Percentiles rank a stretch among this genome's conserved stretches.
Evolutionary conservation across 2,329 filamentous ascomycete genomes (phyloP).

Genomic region (Beauveria sp.): DNA sequence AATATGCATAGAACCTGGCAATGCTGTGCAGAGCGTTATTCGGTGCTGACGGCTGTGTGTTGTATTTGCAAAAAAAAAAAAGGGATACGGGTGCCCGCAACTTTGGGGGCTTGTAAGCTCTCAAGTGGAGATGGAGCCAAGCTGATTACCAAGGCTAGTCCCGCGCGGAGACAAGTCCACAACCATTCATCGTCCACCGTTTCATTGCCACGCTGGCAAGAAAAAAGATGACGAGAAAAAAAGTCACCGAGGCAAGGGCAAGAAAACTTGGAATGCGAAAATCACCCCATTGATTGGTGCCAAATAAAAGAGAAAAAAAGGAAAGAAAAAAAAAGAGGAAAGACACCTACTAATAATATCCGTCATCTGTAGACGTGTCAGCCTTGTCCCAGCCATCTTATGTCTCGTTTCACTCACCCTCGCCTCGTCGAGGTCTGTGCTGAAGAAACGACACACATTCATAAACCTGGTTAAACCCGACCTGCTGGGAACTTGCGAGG

Average conservation of each 20-base stretch:
- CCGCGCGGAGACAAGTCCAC: background rate
- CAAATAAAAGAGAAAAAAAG: background rate
- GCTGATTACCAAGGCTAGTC: no score
- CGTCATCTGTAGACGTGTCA: background rate
- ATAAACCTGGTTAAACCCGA: background rate
- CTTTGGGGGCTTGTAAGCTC: no score
- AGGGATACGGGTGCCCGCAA: no score
- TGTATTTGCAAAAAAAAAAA: no score
- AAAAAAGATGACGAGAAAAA: no score
- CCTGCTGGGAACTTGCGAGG: background rate
- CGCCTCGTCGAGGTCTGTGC: background rate
- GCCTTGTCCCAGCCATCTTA: background rate
- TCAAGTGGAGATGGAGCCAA: no score
- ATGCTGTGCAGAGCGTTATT: no score
- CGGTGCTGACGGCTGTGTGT: no score
- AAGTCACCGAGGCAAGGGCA: no score
- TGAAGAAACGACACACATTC: background rate
- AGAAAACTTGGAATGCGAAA: no score
- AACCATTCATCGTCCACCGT: background rate
- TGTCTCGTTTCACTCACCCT: background rate
- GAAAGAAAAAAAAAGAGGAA: background rate
- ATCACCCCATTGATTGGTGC: no score
- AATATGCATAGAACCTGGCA: no score
- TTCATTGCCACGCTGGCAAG: background rate
- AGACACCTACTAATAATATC: background rate